These are phyloP conservation scores for Rubia yunnanensis DNA, from an alignment of 257 asterid genomes.

Conservation along the genomic window DNA sequence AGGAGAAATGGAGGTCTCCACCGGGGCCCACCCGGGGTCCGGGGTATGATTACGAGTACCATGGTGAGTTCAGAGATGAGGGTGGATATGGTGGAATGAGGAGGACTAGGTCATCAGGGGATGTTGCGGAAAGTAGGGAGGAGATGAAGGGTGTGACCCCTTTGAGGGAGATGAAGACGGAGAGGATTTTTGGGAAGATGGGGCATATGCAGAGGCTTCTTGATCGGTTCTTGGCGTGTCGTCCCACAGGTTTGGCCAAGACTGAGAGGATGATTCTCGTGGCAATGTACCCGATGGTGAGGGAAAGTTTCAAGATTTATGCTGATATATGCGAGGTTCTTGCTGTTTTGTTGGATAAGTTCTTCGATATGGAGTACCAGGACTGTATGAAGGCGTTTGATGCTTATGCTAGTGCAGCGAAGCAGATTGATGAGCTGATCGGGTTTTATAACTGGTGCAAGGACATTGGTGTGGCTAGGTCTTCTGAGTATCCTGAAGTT, in stretches of 20 bases:
- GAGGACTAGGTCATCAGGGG: conserved; percentile 58
- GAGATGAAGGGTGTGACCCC: conserved; percentile 57
- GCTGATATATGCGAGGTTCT: conserved; percentile 71
- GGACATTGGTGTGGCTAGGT: conserved; percentile 63
- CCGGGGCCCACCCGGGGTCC: conserved; percentile 37
- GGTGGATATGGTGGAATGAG: conserved; percentile 56
- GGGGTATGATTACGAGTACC: conserved; percentile 35
- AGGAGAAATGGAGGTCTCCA: conserved; percentile 45
- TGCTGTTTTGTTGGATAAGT: conserved; percentile 63
- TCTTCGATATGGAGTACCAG: conserved; percentile 69
- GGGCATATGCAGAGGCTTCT: conserved; percentile 65
- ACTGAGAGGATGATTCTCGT: conserved; percentile 68
- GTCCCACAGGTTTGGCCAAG: conserved; percentile 66
- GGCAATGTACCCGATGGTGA: conserved; percentile 48
- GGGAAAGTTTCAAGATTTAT: conserved; percentile 68
- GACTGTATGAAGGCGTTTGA: conserved; percentile 71
- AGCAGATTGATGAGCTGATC: conserved; percentile 65
- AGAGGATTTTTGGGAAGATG: conserved; percentile 64
- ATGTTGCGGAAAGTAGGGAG: conserved; percentile 40
- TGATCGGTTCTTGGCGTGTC: conserved; percentile 59
- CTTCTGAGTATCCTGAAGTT: conserved; percentile 67
- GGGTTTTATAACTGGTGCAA: conserved; percentile 67
- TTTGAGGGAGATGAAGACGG: conserved; percentile 57
- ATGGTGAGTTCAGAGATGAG: conserved; percentile 39
- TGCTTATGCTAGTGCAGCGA: conserved; percentile 51